Base-by-base conservation (phyloP, 495 filamentous ascomycete species). In the Glutinoglossum americanum region DNA sequence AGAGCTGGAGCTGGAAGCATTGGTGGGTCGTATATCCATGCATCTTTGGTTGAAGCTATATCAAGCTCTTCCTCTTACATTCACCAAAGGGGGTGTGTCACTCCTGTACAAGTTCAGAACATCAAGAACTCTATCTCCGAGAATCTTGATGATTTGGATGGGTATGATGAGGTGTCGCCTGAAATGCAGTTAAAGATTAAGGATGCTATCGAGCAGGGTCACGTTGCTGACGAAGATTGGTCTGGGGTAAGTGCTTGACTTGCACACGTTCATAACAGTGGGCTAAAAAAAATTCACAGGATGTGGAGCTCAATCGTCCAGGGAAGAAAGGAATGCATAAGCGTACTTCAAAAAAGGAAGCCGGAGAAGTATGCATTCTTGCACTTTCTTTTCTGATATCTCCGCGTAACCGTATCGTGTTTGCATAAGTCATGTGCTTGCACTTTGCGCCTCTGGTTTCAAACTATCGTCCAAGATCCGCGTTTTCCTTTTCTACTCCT, bases 181-280 rank as follows among this genome's bases (percentile, higher is more conserved):
- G 82, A 83, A 0, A 32, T 73, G 7, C 76, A 82, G 66, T 76
- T 73, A 25, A 88, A 85, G 67, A 67, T 89, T 35, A 66, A 67
- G 56, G 70, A 70, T 27, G 84, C 80, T 17, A 56, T 93, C 9
- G 74, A 73, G 27, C 72, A 83, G 60, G 85, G 84, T 9, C 82
- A 89, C 62, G 79, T 93, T 57, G 78, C 80, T 60, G 76, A 84
- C 55, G 80, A 81, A 35, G 87, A 88, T 54, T 92, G 85, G 81
- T 80, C 76, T 5, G 83, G 85, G 0, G 85, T 90, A 73, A 71
- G 82, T 68, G 54, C 3, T 35, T 28, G 27, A 21, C 19, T n/a
- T 44, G 32, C 32, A 11, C 23, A 10, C n/a, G n/a, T 23, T 19
- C 41, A 45, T 45, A 55, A 25, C 59, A 15, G 44, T 39, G 64